Base-by-base conservation (phyloP, 73 alveolate species). In the Paraurostyla sp. region DNA sequence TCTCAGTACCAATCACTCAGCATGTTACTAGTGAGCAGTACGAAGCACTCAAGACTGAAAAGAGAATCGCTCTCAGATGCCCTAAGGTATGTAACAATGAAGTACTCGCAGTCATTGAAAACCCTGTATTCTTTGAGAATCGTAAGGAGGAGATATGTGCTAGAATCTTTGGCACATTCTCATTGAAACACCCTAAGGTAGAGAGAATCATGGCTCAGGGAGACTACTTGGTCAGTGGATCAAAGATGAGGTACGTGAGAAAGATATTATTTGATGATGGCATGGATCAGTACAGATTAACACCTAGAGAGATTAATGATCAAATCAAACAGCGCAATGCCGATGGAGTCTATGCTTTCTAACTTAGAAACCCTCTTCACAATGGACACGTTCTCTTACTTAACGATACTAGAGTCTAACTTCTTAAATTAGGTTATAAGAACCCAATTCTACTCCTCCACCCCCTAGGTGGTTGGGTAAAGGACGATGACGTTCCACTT, bases 401-500 rank as follows among this genome's bases (percentile, higher is more conserved):
- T 2, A 90, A 71, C 1, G 76, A 89, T 27, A 90, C 95, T 30
- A 75, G 85, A 35, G 95, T 83, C 22, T 71, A 90, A 54, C 80
- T 90, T 2, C 48, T 76, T 1, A 88, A 63, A 30, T 45, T 30
- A 33, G 95, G 95, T 33, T 90, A 82, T 54, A 83, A 89, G 58
- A 90, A 90, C 57, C 95, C 95, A 0, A 36, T 90, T 20, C 87
- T 90, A 0, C 60, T 90, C 20, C 86, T 90, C 0, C 95, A 90
- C 63, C 95, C 95, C 2, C 87, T 89, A 11, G 95, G 95, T 35
- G 95, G 95, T 25, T 90, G 95, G 95, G 85, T 76, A 9, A 90
- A 90, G 52, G 95, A 90, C 42, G 95, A 90, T 90, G 95, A 90
- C 42, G 95, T 90, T 0, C 95, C 95, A 0, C 60, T 83, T 0